Evolutionary conservation across 2,329 filamentous ascomycete genomes (phyloP), one percentile per base, ranked within the genome.

Genomic region (Fulvia fulva): DNA sequence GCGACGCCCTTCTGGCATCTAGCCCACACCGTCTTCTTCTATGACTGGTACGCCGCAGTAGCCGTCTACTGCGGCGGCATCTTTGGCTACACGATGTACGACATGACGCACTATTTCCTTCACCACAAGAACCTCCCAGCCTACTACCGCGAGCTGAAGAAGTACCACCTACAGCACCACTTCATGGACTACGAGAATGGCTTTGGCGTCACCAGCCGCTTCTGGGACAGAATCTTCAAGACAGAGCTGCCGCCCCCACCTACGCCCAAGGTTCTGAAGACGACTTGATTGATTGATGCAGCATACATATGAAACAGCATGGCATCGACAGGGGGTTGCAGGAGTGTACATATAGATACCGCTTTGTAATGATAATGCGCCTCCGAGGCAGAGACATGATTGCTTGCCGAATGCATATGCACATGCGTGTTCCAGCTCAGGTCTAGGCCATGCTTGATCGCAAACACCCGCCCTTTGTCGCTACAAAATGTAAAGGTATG

Each of bases 161-260:
- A 96, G 77, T 96, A 97, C 72, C 94, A 99, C 73, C 86, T 99
- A 28, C 86, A 91, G 73, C 94, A 99, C 74, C 94, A 99, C 78
- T 99, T 97, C 76, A 90, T 94, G 61, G 94, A 99, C 74, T 99
- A 95, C 73, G 89, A 99, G 76, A 93, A 96, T 65, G 94, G 94
- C 53, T 99, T 97, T 68, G 94, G 94, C 57, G 93, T 99, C 53
- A 97, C 93, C 30, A 97, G 89, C 80, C 86, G 87, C 65, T 96
- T 99, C 81, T 99, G 94, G 94, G 94, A 99, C 74, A 79, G 78
- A 51, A 78, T 99, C 6, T 99, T 99, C 72, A 91, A 91, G 65
- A 99, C 94, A 1, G 88, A 96, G 77, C 80, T 99, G 53, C 75
- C 81, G 55, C 77, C 78, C 66, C 71, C 69, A 51, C 66, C 76